These are phyloP conservation scores for Poa annua DNA, from an alignment of 176 grass and related monocot genomes.

Conservation along the genomic window DNA sequence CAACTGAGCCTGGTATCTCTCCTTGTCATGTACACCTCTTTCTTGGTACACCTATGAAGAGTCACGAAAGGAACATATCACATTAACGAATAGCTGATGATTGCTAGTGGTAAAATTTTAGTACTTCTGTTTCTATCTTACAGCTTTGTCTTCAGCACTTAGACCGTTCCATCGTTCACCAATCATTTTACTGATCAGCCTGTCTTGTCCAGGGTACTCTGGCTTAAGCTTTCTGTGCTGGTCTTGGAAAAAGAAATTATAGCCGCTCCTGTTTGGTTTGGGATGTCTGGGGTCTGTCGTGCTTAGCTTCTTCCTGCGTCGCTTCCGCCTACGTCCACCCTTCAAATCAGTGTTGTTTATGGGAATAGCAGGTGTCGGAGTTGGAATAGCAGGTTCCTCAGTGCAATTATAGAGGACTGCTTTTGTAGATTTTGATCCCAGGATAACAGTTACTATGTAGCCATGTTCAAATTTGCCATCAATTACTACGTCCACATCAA, in stretches of 20 bases:
- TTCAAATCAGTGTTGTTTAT: constrained; percentile 46
- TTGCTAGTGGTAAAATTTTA: constrained; percentile 18
- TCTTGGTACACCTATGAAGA: constrained; percentile 83
- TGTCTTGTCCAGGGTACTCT: constrained; percentile 73
- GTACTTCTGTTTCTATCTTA: constrained; percentile 53
- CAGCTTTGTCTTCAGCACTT: constrained; percentile 79
- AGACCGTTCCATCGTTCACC: constrained; percentile 79
- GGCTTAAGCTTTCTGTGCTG: constrained; percentile 86
- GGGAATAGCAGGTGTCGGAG: constrained; percentile 32
- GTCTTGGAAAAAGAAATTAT: constrained; percentile 97
- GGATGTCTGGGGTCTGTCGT: constrained; percentile 81
- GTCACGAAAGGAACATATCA: constrained; percentile 8
- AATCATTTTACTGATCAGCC: constrained; percentile 88
- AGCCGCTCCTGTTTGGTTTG: constrained; percentile 92
- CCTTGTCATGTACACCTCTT: constrained; percentile 76
- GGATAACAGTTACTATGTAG: constrained; percentile 79
- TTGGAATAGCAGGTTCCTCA: constrained; percentile 46
- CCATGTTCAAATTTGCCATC: constrained; percentile 95
- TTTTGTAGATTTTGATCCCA: constrained; percentile 75
- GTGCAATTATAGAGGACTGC: constrained; percentile 79
- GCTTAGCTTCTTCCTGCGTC: constrained; percentile 69
- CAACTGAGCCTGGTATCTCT: constrained; percentile 77
- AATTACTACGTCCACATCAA: constrained; percentile 67
- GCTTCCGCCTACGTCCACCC: constrained; percentile 43
- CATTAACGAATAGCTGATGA: constrained; percentile 15